Percentiles rank a stretch among this genome's conserved stretches.
These are phyloP conservation scores for Coemansia sp. DNA, from an alignment of 192 early-diverging fungal species.

Conservation along the genomic window DNA sequence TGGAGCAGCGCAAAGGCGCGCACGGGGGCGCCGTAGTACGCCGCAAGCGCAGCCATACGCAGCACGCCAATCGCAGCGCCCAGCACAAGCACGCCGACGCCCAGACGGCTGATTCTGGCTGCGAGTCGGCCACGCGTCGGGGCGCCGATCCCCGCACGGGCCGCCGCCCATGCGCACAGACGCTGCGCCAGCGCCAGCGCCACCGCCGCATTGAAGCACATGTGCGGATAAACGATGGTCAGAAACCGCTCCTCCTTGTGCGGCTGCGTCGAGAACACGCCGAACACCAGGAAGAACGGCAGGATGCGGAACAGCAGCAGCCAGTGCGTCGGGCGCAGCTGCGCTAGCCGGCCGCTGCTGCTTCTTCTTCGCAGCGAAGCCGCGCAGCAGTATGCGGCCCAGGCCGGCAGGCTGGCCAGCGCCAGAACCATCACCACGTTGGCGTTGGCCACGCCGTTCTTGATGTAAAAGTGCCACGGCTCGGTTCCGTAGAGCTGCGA, in stretches of 20 bases:
- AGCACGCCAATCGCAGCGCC: slow-evolving; percentile 62
- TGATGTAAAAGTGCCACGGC: slow-evolving; percentile 89
- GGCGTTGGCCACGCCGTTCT: slow-evolving; percentile 89
- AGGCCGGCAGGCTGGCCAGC: slow-evolving; percentile 60
- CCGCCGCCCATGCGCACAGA: slow-evolving; percentile 27
- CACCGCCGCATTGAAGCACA: slow-evolving; percentile 77
- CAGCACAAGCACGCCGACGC: slow-evolving; percentile 49
- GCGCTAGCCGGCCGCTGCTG: neutral
- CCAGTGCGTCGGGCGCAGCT: slow-evolving; percentile 10
- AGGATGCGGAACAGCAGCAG: slow-evolving; percentile 60
- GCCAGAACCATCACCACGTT: slow-evolving; percentile 80
- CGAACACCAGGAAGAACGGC: slow-evolving; percentile 76
- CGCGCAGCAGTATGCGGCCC: slow-evolving; percentile 43
- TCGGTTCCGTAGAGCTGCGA: slow-evolving; percentile 89
- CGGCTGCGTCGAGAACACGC: slow-evolving; percentile 80
- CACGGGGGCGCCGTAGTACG: slow-evolving; percentile 78
- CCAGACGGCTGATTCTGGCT: slow-evolving; percentile 9
- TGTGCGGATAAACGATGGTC: slow-evolving; percentile 85
- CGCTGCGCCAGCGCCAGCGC: slow-evolving; percentile 59
- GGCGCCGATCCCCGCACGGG: neutral
- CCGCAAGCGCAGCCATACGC: slow-evolving; percentile 66
- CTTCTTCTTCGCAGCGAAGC: neutral
- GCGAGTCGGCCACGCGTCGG: too few species aligned
- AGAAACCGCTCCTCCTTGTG: slow-evolving; percentile 99
- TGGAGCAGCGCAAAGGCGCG: slow-evolving; percentile 57